Evolutionary conservation across 164 flowering plant species (phyloP).

Genomic region (Pachysandra terminalis): DNA sequence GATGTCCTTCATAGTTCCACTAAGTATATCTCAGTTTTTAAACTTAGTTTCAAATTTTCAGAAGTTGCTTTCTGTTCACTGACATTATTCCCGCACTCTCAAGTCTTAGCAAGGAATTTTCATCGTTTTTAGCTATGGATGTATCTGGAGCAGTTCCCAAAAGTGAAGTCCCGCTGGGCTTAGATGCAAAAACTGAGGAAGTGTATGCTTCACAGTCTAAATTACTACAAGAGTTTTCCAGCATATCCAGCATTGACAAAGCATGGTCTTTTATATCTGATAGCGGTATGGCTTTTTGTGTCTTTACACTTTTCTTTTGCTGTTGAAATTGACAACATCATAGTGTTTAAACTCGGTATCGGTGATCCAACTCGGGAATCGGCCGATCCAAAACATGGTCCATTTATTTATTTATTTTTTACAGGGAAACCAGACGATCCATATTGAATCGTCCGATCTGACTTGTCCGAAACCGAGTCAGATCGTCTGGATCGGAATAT

Average conservation of each 20-base stretch:
- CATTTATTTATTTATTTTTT: no score
- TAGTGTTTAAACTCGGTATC: no score
- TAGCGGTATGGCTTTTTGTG: slow-evolving; percentile 36
- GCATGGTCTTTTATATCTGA: slow-evolving; percentile 74
- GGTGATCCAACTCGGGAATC: no score
- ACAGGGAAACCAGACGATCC: no score
- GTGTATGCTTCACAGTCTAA: slow-evolving; percentile 68
- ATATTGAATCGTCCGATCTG: no score
- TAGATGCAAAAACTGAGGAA: slow-evolving; percentile 54
- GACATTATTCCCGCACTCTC: no score
- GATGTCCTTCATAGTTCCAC: not conserved
- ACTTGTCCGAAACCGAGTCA: no score
- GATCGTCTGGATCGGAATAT: no score
- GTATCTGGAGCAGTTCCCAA: slow-evolving; percentile 26
- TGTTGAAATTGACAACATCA: not conserved
- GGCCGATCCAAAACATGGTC: no score
- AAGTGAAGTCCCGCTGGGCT: slow-evolving; percentile 36
- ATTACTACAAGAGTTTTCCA: slow-evolving; percentile 62
- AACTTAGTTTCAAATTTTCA: not conserved
- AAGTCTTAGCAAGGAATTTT: slow-evolving; percentile 25
- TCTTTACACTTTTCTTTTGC: not conserved
- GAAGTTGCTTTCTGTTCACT: not conserved
- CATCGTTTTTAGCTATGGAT: slow-evolving; percentile 45
- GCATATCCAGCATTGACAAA: slow-evolving; percentile 63
- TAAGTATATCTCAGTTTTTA: not conserved